Percentiles rank a stretch among this genome's conserved stretches.
Conservation (phyloP, 805 yeast species). For the Zygotorulaspora sp. region DNA sequence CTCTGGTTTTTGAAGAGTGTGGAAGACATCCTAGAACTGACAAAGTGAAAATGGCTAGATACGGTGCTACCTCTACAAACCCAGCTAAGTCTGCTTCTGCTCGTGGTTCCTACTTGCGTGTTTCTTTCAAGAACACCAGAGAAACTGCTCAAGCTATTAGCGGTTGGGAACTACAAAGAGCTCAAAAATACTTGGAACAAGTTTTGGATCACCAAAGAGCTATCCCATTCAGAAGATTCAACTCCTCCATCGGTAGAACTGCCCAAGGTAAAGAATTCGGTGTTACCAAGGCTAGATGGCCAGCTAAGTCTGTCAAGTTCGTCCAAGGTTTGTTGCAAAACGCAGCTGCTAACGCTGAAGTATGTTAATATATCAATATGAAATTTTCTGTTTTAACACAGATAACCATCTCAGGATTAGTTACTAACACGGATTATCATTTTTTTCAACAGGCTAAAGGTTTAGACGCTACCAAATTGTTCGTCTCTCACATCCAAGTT, state of each 20-base stretch:
- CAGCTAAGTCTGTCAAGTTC: slow-evolving; percentile 95
- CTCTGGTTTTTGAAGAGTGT: not conserved
- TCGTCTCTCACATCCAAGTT: slow-evolving; percentile 97
- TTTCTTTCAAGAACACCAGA: slow-evolving; percentile 99
- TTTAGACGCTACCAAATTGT: slow-evolving; percentile 89
- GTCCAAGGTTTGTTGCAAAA: slow-evolving; percentile 90
- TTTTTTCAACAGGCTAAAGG: slow-evolving; percentile 67
- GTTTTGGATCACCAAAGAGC: slow-evolving; percentile 99
- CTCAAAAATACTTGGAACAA: slow-evolving; percentile 91
- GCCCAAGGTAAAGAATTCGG: slow-evolving; percentile 99
- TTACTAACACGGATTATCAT: not conserved
- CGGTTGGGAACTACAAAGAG: slow-evolving; percentile 97
- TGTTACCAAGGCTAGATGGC: slow-evolving; percentile 99
- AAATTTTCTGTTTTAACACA: too few species aligned
- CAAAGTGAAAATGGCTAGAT: slow-evolving; percentile 79
- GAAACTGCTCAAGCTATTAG: slow-evolving; percentile 97
- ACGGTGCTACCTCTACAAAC: slow-evolving; percentile 98
- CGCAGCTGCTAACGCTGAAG: slow-evolving; percentile 98
- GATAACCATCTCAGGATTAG: too few species aligned
- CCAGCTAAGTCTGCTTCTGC: slow-evolving; percentile 99
- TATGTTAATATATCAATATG: slow-evolving; percentile 37
- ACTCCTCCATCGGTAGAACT: slow-evolving; percentile 96
- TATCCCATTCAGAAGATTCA: slow-evolving; percentile 98
- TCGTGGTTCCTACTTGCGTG: slow-evolving; percentile 99
- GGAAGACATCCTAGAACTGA: slow-evolving; percentile 14